These are phyloP conservation scores for Davidsoniella eucalypti DNA, from an alignment of 2,329 filamentous ascomycete genomes.

Conservation along the genomic window DNA sequence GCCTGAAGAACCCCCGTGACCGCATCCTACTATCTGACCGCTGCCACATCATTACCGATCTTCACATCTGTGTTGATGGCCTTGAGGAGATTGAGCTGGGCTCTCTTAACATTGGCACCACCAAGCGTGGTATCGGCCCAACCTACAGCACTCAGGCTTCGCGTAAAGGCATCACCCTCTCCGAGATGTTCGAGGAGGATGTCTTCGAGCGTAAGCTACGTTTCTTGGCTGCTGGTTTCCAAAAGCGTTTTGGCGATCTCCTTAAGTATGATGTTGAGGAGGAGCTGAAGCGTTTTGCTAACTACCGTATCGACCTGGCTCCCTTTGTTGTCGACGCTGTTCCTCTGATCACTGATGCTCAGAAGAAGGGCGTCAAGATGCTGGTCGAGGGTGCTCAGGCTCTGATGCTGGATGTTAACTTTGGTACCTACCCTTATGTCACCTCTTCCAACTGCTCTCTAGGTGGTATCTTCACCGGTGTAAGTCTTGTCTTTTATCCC, in stretches of 20 bases:
- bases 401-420: constrained; percentile 51
- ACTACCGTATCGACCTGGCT: constrained; percentile 38
- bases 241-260: constrained; percentile 52
- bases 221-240: constrained; percentile 42
- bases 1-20: constrained; percentile 23
- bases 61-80: constrained; percentile 52
- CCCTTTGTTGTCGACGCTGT: constrained; percentile 52
- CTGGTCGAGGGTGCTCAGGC: constrained; percentile 48
- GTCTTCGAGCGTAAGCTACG: constrained; percentile 51
- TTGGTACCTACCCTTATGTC: constrained; percentile 21
- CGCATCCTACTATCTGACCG: constrained; percentile 47
- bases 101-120: constrained; percentile 21
- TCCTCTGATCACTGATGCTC: constrained; percentile 43
- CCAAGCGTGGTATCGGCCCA: constrained; percentile 19
- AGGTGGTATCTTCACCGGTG: constrained; percentile 17
- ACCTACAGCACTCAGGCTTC: constrained; percentile 19
- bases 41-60: constrained; percentile 45
- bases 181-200: constrained; percentile 50
- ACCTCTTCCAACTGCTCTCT: constrained; percentile 18
- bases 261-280: constrained; percentile 51
- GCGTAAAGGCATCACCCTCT: constrained; percentile 48
- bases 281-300: constrained; percentile 46
- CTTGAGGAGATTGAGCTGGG: constrained; percentile 43
- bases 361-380: constrained; percentile 41
- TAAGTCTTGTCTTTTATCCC: constrained; percentile 1